phyloP scores from a whole-genome alignment of 192 early-diverging fungal species.

The Thoreauomyces humboldtii region DNA sequence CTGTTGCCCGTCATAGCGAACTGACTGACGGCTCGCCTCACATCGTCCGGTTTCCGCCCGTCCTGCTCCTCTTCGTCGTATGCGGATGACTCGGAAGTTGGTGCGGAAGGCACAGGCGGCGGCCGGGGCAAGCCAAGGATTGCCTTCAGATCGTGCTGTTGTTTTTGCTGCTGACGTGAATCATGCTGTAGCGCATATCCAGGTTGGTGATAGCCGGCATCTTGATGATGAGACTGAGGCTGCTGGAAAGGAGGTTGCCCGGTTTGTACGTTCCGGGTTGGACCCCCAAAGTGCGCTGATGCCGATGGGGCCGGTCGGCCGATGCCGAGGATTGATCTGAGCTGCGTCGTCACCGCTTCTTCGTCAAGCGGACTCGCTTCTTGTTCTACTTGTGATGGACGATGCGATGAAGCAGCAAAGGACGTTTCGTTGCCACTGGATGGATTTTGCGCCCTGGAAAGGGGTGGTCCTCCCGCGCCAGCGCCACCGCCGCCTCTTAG shows the following conservation, averaged over 20 bases:
- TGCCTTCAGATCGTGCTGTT: background rate
- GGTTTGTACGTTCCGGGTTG: background rate
- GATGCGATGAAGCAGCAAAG: background rate
- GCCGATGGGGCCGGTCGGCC: background rate
- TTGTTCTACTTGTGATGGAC: no score
- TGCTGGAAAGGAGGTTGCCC: no score
- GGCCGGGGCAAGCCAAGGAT: no score
- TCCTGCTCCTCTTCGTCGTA: no score
- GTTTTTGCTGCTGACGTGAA: background rate
- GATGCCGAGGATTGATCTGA: slow-evolving; percentile 20
- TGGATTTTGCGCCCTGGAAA: background rate
- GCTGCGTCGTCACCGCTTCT: background rate
- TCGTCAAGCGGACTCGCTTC: no score
- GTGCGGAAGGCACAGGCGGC: no score
- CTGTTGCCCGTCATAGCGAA: no score
- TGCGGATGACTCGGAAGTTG: no score
- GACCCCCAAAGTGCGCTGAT: background rate
- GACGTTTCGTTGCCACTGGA: background rate
- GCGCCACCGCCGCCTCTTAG: background rate
- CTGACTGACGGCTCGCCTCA: no score
- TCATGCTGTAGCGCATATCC: background rate
- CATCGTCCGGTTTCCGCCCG: no score
- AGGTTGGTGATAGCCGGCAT: background rate
- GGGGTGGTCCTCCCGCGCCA: background rate
- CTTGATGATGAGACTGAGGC: no score